Base-by-base conservation (phyloP, 2,329 filamentous ascomycete genomes). In the Basipetospora chlamydospora region DNA sequence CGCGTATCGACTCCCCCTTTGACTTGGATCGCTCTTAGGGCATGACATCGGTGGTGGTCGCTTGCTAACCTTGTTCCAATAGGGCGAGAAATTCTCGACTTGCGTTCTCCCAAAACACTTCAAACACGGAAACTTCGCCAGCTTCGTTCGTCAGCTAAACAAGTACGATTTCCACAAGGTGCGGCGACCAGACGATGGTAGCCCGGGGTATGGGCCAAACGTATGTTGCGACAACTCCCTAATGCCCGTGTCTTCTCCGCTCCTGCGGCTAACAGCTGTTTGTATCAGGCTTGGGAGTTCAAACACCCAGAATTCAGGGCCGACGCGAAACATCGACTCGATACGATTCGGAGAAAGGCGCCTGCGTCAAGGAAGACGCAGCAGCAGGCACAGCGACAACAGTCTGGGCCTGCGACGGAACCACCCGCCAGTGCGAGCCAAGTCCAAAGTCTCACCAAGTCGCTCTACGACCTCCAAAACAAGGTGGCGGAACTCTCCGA, bases 151-250 rank as follows among this genome's bases (percentile, higher is more conserved):
- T 33, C 87, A 95, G 56, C 64, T 95, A 40, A 95, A 95, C 64
- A 95, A 95, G 56, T 95, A 93, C 57, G 87, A 94, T 54, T 98
- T 98, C 49, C 90, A 98, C 66, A 98, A 98, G 66, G 87, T 96
- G 44, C 75, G 90, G 43, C 57, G 58, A 12, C 56, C 57, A 3
- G 55, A 53, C 35, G 58, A 61, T 31, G 49, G 49, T 23, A 31
- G 37, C 21, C 40, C 38, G 17, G 38, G 78, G 6, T 92, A 92
- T 49, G 85, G 85, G 13, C 67, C 78, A 43, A 81, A 81, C 58
- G 84, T 90, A 60, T 50, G 56, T 53, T 58, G 53, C 26, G 26
- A 25, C 31, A n/a, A n/a, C n/a, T n/a, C n/a, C n/a, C n/a, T n/a
- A n/a, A n/a, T n/a, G n/a, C n/a, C n/a, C n/a, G n/a, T n/a, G n/a